Base-by-base conservation (phyloP, 768 basidiomycete species). In the Hypholoma fasciculare region DNA sequence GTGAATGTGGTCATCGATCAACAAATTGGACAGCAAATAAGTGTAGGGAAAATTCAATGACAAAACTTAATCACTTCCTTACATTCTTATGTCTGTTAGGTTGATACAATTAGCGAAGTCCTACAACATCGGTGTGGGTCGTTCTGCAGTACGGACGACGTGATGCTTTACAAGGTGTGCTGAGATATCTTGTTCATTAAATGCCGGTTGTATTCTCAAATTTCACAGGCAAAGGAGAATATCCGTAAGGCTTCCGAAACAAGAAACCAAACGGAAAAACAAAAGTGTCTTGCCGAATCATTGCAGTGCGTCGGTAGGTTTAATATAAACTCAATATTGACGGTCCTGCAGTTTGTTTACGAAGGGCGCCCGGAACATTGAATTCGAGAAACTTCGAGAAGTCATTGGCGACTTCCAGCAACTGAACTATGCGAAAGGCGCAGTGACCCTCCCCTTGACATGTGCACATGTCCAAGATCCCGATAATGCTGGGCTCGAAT, bases 141-240 rank as follows among this genome's bases (percentile, higher is more conserved):
- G 13, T 98, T 98, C 82, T 98, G 95, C 72, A 96, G 96, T 64
- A 89, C 96, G 2, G 97, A 98, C 67, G 97, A 99, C 74, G 97
- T 99, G 44, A 92, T 97, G 82, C 73, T 97, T 27, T 98, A 98
- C 78, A 99, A 99, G 80, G 94, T 87, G 64, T 56, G 74, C 40
- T 57, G 1, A 19, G 36, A 56, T 19, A 13, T 2, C 23, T 37
- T 56, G 44, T 7, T 14, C 9, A 27, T 54, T 40, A 55, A 52
- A 12, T 20, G 14, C 17, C 4, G 20, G 14, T 42, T 16, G 38
- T 39, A 46, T n/a, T 19, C 56, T n/a, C 49, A 47, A 37, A 23
- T 13, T 49, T 53, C 39, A 17, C 62, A 96, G 93, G 96, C 96
- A 1, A 89, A 92, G 69, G 97, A 99, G 75, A 94, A 91, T 64